phyloP scores from a whole-genome alignment of 1,139 yeast species.

The Debaryomyces psychrophilus region DNA sequence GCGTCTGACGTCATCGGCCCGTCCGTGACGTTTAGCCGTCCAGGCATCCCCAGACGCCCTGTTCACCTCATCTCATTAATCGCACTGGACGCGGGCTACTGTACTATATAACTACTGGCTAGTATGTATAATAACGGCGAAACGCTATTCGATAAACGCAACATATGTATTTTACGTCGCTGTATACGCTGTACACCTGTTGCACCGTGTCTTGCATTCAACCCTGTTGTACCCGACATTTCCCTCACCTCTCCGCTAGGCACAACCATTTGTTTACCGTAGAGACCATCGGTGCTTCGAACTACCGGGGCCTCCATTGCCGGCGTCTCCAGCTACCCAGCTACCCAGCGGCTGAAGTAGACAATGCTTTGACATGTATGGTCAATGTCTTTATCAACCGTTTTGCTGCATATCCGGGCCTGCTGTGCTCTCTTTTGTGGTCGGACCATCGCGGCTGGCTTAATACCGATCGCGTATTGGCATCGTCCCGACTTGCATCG shows the following conservation, averaged over 20 bases:
- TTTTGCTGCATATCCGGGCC: conserved; percentile 4
- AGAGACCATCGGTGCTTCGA: not conserved
- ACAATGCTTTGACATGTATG: conserved; percentile 3
- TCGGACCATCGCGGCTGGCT: not conserved
- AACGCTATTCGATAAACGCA: conserved; percentile 2
- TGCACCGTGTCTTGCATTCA: not conserved
- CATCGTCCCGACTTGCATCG: not conserved
- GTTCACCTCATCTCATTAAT: conserved; percentile 5
- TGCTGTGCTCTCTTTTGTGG: not conserved
- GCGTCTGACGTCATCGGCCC: not conserved
- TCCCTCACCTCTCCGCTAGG: not conserved
- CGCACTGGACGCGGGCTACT: conserved; percentile 1
- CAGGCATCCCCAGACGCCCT: not conserved
- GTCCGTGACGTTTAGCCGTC: no score
- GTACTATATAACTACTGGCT: conserved; percentile 1
- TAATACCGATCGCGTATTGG: not conserved
- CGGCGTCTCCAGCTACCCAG: not conserved
- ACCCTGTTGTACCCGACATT: not conserved
- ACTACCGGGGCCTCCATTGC: not conserved
- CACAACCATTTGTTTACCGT: no score
- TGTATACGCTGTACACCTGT: not conserved
- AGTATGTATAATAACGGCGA: conserved; percentile 6
- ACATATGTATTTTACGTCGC: not conserved
- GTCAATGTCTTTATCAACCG: conserved; percentile 1
- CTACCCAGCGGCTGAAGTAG: conserved; percentile 1